Evolutionary conservation across 768 basidiomycete species (phyloP).

Genomic region (Rhodosporidiobolus odoratus): DNA sequence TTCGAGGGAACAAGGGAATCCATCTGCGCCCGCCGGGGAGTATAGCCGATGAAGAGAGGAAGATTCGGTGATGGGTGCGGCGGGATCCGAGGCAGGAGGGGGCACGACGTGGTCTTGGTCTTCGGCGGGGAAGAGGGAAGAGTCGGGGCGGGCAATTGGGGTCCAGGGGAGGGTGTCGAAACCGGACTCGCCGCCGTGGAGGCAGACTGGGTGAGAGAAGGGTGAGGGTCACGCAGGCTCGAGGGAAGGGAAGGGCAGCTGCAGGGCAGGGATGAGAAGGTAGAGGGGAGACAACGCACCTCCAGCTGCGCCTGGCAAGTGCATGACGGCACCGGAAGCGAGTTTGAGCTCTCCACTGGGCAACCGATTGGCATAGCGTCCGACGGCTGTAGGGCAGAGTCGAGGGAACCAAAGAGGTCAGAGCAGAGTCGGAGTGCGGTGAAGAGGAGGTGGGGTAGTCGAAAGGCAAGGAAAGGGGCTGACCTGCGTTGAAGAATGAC

Average conservation of each 20-base stretch:
- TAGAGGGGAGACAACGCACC: background rate
- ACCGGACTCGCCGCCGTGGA: conserved; percentile 31
- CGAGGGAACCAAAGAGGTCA: background rate
- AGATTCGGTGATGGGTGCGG: conserved; percentile 4
- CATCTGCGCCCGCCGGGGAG: conserved; percentile 27
- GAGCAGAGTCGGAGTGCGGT: background rate
- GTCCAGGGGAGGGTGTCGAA: conserved; percentile 35
- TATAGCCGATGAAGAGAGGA: conserved; percentile 16
- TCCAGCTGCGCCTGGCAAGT: conserved; percentile 6
- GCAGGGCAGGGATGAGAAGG: background rate
- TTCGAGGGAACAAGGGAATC: conserved; percentile 33
- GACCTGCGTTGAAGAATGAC: conserved; percentile 17
- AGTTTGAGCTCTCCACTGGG: conserved; percentile 10
- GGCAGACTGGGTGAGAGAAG: conserved; percentile 14
- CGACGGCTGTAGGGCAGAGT: background rate
- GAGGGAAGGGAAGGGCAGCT: background rate
- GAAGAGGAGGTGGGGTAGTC: background rate
- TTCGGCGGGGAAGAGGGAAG: conserved; percentile 17
- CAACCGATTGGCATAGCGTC: conserved; percentile 34
- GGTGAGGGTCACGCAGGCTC: background rate
- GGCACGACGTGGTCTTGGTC: conserved; percentile 23
- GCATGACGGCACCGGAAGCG: background rate
- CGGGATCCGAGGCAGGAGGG: conserved; percentile 2
- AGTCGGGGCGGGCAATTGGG: conserved; percentile 4
- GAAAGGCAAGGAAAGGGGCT: background rate